phyloP scores from a whole-genome alignment of 495 filamentous ascomycete genomes.

The Aspergillus conjunctus region DNA sequence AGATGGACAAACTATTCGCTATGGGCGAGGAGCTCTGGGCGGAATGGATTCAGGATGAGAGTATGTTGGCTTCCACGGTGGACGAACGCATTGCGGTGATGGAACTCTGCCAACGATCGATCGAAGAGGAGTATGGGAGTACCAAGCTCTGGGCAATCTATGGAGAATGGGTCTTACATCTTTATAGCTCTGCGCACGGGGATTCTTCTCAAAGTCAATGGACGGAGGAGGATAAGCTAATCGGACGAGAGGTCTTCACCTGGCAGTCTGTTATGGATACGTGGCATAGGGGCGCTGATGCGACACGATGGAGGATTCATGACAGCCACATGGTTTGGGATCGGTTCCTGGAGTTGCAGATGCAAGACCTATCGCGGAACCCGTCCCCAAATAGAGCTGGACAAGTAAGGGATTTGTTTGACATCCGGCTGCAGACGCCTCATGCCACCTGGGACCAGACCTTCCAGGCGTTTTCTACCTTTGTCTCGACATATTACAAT shows the following conservation, averaged over 20 bases:
- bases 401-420: conserved; percentile 68
- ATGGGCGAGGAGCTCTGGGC: conserved; percentile 67
- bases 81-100: conserved; percentile 74
- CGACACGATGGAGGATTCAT: conserved; percentile 77
- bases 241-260: conserved; percentile 78
- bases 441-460: conserved; percentile 86
- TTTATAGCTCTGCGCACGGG: conserved; percentile 64
- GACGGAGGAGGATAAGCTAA: conserved; percentile 72
- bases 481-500: conserved; percentile 76
- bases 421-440: conserved; percentile 72
- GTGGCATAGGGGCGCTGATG: conserved; percentile 76
- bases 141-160: conserved; percentile 86
- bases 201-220: conserved; percentile 62
- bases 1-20: conserved; percentile 67
- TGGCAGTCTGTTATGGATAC: conserved; percentile 73
- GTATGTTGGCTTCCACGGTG: conserved; percentile 58
- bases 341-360: conserved; percentile 63
- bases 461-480: conserved; percentile 77
- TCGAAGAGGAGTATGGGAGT: conserved; percentile 80
- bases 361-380: conserved; percentile 62
- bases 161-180: conserved; percentile 79
- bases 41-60: conserved; percentile 66
- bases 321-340: conserved; percentile 93
- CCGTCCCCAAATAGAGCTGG: conserved; percentile 61
- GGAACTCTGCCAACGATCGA: conserved; percentile 78